Conservation (phyloP, 2,329 filamentous ascomycete genomes). For the Stagonosporopsis chrysanthemi region DNA sequence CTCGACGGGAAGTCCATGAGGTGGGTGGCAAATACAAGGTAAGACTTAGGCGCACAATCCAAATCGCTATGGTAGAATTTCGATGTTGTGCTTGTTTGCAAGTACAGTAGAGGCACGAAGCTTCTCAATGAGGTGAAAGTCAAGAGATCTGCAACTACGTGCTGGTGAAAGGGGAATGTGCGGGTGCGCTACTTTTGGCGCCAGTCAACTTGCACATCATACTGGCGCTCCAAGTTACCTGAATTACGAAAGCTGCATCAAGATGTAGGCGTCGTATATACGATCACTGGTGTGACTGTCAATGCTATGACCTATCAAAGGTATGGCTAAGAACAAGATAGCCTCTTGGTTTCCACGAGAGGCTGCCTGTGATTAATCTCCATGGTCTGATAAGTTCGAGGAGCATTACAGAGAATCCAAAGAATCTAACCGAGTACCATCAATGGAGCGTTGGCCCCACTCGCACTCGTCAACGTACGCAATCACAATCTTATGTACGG, state of each 20-base stretch:
- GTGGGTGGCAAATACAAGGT: neutral
- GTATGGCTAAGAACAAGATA: constrained; percentile 1
- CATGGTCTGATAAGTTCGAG: neutral
- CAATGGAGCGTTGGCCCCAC: neutral
- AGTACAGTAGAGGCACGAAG: neutral
- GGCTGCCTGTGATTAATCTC: neutral
- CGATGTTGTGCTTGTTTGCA: neutral
- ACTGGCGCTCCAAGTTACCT: neutral
- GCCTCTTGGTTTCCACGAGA: neutral
- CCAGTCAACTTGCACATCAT: neutral
- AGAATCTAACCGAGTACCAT: neutral
- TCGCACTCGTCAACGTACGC: neutral
- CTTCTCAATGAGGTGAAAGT: neutral
- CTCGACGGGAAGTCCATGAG: constrained; percentile 27
- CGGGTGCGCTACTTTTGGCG: constrained; percentile 1
- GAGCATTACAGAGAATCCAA: neutral
- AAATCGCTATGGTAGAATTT: neutral
- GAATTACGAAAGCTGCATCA: neutral
- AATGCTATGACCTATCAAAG: neutral
- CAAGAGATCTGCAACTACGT: neutral
- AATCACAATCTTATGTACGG: constrained; percentile 1
- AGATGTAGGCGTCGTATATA: neutral
- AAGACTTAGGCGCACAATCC: neutral
- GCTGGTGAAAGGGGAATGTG: neutral
- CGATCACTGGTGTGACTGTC: neutral